Evolutionary conservation across 139 green algal species (phyloP).

Genomic region (Ulvella scutata): DNA sequence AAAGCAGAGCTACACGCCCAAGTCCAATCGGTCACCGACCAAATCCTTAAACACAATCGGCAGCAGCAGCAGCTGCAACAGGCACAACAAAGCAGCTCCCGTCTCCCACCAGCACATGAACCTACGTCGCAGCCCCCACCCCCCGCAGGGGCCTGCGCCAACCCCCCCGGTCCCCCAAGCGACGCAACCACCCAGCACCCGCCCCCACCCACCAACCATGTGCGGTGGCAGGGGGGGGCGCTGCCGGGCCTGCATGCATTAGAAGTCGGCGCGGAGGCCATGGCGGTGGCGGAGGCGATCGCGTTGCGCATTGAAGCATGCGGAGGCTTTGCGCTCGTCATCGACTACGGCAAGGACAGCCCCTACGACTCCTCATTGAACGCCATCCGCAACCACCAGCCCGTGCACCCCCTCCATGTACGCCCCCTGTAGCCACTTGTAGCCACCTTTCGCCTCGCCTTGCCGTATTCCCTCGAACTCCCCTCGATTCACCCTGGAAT

Average conservation of each 20-base stretch:
- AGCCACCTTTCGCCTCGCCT: no score
- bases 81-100: no score
- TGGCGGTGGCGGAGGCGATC: slow-evolving; percentile 48
- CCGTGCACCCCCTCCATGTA: slow-evolving; percentile 6
- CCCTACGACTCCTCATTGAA: slow-evolving; percentile 60
- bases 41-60: no score
- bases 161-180: not conserved
- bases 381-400: slow-evolving; percentile 30
- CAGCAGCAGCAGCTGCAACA: no score
- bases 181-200: not conserved
- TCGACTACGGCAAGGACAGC: slow-evolving; percentile 84
- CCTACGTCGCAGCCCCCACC: no score
- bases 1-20: no score
- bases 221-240: no score
- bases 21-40: no score
- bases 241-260: not conserved
- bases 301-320: slow-evolving; percentile 41
- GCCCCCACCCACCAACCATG: not conserved
- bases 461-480: no score
- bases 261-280: slow-evolving; percentile 32
- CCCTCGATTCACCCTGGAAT: no score
- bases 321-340: slow-evolving; percentile 72
- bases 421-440: not conserved
- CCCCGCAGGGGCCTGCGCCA: not conserved
- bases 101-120: no score